Evolutionary conservation across 148 eudicot genomes (phyloP), one percentile per base, ranked within the genome.

Genomic region (Gaultheria prostrata): DNA sequence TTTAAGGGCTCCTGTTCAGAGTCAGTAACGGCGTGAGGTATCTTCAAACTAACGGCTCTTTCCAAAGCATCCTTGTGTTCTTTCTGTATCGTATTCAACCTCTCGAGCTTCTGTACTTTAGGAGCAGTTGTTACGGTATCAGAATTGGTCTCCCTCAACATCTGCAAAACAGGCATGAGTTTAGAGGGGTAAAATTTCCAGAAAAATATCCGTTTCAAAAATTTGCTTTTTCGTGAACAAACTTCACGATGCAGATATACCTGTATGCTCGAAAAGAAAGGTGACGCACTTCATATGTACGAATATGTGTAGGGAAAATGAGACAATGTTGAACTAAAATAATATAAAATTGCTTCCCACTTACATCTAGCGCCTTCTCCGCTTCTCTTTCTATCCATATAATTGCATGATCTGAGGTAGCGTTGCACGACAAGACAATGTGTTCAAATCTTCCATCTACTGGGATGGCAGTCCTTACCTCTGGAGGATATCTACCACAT

Each of bases 391-490:
- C 92, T 46, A 97, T 95, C 98, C 98, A 97, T 26, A 92, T 83
- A 87, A 97, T 93, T 82, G 87, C 98, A 83, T 97, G 99, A 90
- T 97, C 99, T 75, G 97, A 91, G 10, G 95, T 97, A 39, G 97
- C 93, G 80, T 91, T 94, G 90, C 96, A 92, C 21, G 99, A 94
- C 61, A 97, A 88, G 65, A 97, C 99, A 83, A 97, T 95, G 82
- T 97, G 98, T 82, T 97, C 99, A 83, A 97, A 97, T 86, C 99
- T 91, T 83, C 98, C 99, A 80, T 97, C 99, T 28, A 84, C 86
- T 20, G 86, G 86, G 49, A 84, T 84, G 35, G 83, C 83, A 54
- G 86, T 84, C 73, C 80, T 84, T 18, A 84, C 86, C 86, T 72
- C 86, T 56, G 86, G 86, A 84, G 86, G 86, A 76, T 39, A 84